Base-by-base conservation (phyloP, 2,329 filamentous ascomycete genomes). In the Alternaria brassicicola region DNA sequence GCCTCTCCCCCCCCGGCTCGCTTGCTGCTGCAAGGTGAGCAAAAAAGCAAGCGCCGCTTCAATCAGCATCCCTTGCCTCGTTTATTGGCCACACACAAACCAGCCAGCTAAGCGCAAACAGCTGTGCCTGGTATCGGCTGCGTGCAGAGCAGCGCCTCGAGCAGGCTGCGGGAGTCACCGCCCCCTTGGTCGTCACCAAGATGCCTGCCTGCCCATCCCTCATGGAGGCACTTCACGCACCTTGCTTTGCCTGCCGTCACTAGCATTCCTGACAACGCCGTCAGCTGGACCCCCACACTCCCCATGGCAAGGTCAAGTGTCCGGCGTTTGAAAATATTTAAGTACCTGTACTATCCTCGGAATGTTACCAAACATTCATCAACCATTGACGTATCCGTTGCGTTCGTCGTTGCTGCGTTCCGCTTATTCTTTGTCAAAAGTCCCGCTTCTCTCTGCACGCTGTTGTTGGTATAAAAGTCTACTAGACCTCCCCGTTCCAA, bases 281-380 rank as follows among this genome's bases (percentile, higher is more conserved):
- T 77, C 75, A 77, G 74, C 75, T 76, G 74, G 61, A 76, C 75
- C 74, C 75, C 75, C 75, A 77, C 74, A 71, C 72, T 52, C 56
- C 52, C 53, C 63, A 66, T 65, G 62, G 59, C 64, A 52, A 55
- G 59, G 54, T 55, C 52, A 50, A 55, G 55, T 50, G 55, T 66
- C 69, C 68, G 62, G 63, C 65, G 48, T 69, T 63, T 66, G 61
- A 50, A 35, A 72, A 61, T 75, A 76, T 76, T 75, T 76, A 77
- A 77, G 72, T 71, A 71, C 62, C 68, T 63, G 63, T 58, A 68
- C 67, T 64, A 69, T 72, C 67, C 71, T 68, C 67, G 57, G 61
- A 67, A 67, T 53, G 50, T 65, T 51, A 62, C 63, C 64, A 63
- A 53, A 68, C 53, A 67, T 65, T 60, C 43, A 66, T 65, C 64